Evolutionary conservation across 495 filamentous ascomycete species (phyloP), one percentile per base, ranked within the genome.

Genomic region (Penicillium coffeae): DNA sequence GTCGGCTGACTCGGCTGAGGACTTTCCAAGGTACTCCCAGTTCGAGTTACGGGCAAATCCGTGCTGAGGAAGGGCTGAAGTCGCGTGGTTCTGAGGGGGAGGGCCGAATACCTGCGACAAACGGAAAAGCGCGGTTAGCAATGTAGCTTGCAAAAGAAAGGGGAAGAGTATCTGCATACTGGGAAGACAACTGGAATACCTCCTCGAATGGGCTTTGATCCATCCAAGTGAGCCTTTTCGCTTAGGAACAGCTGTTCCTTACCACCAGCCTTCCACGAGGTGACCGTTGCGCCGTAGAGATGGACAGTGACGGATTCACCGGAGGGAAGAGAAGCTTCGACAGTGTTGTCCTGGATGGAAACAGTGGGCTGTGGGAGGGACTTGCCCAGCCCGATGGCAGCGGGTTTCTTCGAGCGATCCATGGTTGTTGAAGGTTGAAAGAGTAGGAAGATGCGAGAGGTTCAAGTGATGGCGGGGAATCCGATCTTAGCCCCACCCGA

Each of bases 161-260:
- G 19, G 9, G 7, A 7, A 16, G n/a, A n/a, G n/a, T n/a, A 13
- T 16, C 7, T 15, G 39, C 84, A 54, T 75, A 95, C 91, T 15
- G 94, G 94, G 64, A 99, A 99, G 3, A 99, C 94, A 25, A 99
- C 69, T 7, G 94, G 94, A 51, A 99, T 88, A 5, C 94, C 77
- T 43, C 77, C 77, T 33, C 77, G 68, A 46, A 80, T 77, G 5
- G 77, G 68, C 63, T 87, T 87, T 42, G 78, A 81, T 3, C 83
- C 83, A 59, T 87, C 83, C 39, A 86, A 60, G 45, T 69, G 71
- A 15, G 91, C 88, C 48, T 82, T 85, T 47, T 88, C 78, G 59
- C 87, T 92, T 46, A 97, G 50, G 74, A 90, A 99, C 35, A 99
- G 75, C 66, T 88, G 91, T 75, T 98, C 94, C 49, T 80, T 68